phyloP scores from a whole-genome alignment of 305 asterid genomes.

The Fraxinus floribunda region DNA sequence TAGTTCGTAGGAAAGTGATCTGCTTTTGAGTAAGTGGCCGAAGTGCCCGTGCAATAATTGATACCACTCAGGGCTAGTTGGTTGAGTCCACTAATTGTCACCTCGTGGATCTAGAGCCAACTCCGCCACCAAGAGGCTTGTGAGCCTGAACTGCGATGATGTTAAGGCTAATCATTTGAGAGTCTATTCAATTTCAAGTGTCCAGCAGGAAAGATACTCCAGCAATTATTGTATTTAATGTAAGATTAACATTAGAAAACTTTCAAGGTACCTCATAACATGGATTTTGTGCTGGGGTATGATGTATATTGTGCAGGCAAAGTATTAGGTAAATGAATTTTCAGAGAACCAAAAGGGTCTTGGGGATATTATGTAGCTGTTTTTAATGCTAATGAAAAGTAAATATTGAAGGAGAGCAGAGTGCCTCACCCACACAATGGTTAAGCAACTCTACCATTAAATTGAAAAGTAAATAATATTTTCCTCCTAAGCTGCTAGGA shows the following conservation, averaged over 20 bases:
- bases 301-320: not conserved
- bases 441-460: not conserved
- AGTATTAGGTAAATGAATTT: not conserved
- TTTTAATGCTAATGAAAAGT: not conserved
- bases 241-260: not conserved
- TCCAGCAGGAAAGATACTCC: not conserved
- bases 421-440: not conserved
- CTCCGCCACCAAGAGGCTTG: not conserved
- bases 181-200: not conserved
- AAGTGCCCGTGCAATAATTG: not conserved
- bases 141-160: not conserved
- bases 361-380: not conserved
- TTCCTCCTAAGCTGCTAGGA: not conserved
- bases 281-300: not conserved
- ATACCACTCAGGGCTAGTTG: not conserved
- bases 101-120: not conserved
- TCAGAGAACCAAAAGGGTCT: not conserved
- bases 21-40: not conserved
- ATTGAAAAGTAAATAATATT: not conserved
- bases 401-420: not conserved
- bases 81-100: not conserved
- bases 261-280: not conserved
- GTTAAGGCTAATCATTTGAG: not conserved
- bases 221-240: not conserved
- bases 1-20: not conserved